phyloP scores from a whole-genome alignment of 2,329 filamentous ascomycete genomes.

The Chaetomium strumarium region DNA sequence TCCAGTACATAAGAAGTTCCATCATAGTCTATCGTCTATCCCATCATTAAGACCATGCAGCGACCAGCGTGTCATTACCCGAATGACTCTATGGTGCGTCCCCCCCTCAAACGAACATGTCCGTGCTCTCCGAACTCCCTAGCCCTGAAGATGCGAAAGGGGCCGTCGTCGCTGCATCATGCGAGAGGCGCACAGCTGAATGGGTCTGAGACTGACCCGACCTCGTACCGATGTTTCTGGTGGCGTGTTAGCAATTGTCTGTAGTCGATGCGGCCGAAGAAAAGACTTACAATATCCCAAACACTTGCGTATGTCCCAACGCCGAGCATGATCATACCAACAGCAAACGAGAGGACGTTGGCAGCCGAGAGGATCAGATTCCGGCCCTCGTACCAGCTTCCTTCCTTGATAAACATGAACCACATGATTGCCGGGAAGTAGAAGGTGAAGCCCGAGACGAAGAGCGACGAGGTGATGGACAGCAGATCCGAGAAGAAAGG shows the following conservation, averaged over 20 bases:
- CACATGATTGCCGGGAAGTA: constrained; percentile 32
- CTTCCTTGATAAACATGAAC: constrained; percentile 31
- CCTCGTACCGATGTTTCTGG: constrained; percentile 16
- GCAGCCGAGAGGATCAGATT: constrained; percentile 20
- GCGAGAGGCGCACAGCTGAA: constrained; percentile 20
- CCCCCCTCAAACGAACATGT: background rate
- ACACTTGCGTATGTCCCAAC: constrained; percentile 27
- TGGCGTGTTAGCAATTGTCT: background rate
- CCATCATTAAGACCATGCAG: constrained; percentile 3
- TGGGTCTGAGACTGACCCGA: constrained; percentile 16
- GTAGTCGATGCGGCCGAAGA: background rate
- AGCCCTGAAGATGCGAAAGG: background rate
- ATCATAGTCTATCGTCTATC: background rate
- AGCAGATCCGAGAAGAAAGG: constrained; percentile 67
- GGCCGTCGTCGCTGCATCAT: background rate
- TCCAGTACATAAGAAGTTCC: background rate
- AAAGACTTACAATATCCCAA: constrained; percentile 27
- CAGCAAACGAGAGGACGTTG: constrained; percentile 23
- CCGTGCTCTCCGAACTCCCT: background rate
- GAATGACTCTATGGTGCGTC: background rate
- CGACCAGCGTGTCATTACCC: constrained; percentile 3
- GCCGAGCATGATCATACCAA: constrained; percentile 27
- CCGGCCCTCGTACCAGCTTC: constrained; percentile 25
- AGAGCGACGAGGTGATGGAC: constrained; percentile 45
- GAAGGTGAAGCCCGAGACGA: constrained; percentile 43